Evolutionary conservation across 2,329 filamentous ascomycete genomes (phyloP).

Genomic region (Lecanicillium sp.): DNA sequence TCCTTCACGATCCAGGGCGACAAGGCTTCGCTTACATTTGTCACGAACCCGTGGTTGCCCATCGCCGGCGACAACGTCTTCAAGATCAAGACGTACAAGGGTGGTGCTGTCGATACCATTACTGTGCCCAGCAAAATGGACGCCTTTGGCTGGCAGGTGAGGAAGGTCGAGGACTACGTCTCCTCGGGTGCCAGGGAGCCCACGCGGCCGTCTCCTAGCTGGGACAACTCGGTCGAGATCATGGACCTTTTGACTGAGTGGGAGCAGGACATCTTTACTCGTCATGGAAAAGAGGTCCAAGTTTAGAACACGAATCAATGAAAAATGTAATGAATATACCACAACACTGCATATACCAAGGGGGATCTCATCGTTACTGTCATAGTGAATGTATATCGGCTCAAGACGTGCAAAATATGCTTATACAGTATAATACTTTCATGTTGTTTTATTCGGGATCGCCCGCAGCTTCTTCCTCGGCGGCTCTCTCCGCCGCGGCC

Average conservation of each 20-base stretch:
- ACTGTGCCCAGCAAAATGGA: slow-evolving; percentile 19
- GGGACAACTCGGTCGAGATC: slow-evolving; percentile 22
- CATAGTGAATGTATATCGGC: too few relatives aligned
- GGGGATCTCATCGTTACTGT: neutral
- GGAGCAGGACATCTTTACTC: slow-evolving; percentile 17
- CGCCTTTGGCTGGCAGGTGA: slow-evolving; percentile 22
- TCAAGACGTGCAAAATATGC: neutral
- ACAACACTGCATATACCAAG: neutral
- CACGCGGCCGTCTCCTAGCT: slow-evolving; percentile 20
- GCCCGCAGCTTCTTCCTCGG: slow-evolving; percentile 16
- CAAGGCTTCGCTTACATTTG: slow-evolving; percentile 20
- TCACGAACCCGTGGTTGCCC: slow-evolving; percentile 25
- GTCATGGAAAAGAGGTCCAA: slow-evolving; percentile 10
- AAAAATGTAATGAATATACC: neutral
- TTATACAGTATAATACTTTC: slow-evolving; percentile 4
- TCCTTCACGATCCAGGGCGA: slow-evolving; percentile 21
- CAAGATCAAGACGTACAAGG: slow-evolving; percentile 19
- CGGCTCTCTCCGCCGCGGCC: slow-evolving; percentile 23
- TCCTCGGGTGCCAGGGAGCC: slow-evolving; percentile 17
- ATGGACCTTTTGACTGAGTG: slow-evolving; percentile 23
- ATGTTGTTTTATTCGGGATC: slow-evolving; percentile 35
- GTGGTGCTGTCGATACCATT: slow-evolving; percentile 17
- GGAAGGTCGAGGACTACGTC: slow-evolving; percentile 21
- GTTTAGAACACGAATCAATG: neutral
- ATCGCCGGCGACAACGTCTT: slow-evolving; percentile 21